Evolutionary conservation across 208 protist genomes (phyloP), one percentile per base, ranked within the genome.

Genomic region (Histomonas meleagridis): DNA sequence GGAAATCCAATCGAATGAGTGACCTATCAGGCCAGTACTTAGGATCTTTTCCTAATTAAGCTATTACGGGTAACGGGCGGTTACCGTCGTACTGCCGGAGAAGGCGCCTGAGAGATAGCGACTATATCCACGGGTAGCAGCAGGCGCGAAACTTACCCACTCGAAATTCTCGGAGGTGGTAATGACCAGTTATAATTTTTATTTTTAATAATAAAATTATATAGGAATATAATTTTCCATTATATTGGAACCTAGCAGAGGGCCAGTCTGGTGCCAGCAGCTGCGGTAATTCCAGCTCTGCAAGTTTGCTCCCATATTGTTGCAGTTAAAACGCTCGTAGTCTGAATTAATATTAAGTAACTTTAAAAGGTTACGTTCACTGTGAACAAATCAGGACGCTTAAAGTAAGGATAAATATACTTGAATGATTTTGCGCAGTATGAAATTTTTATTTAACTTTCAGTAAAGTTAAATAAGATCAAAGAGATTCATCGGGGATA

Each of bases 21-120:
- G 60, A 69, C 93, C 93, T 95, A 96, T 96, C 94, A 96, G 95
- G n/a, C 94, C 95, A 95, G 95, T 95, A 93, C 94, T 93, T 96
- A 95, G 92, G 90, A 90, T 96, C 94, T 93, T 94, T 93, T 94
- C 90, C 94, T 95, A 96, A 92, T 92, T 94, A 95, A 94, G 94
- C 94, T 72, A 90, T 94, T 92, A 96, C 95, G 95, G 95, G 94
- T 95, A 92, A 96, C 95, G 40, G 95, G 95, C 65, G 94, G 95
- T 96, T 93, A 91, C 21, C 91, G 93, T 40, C 93, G 81, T 5
- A 62, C 49, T 70, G 49, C 91, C 57, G 91, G 91, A 70, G 91
- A 62, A 62, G 91, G 76, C 4, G 91, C 32, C 49, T 91, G 69
- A 62, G 21, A 62, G 32, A 76, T 40, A 40, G 65, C 65, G 9